These are phyloP conservation scores for Fusarium poae DNA, from an alignment of 2,329 filamentous ascomycete species.

Conservation along the genomic window DNA sequence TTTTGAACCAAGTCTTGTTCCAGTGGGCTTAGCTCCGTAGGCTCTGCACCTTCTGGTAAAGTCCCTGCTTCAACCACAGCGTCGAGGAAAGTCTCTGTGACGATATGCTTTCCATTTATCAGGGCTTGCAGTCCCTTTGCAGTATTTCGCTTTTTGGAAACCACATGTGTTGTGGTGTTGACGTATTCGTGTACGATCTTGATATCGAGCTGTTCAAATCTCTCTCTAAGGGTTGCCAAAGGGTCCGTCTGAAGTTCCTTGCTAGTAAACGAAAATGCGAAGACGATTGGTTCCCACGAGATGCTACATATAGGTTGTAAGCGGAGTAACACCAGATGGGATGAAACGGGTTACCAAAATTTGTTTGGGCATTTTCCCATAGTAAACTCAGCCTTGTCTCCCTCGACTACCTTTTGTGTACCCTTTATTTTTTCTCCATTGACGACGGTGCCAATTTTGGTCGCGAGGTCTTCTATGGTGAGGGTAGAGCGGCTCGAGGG, in stretches of 20 bases:
- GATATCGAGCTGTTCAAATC: conserved; percentile 87
- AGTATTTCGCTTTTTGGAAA: conserved; percentile 90
- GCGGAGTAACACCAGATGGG: neutral
- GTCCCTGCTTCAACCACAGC: conserved; percentile 74
- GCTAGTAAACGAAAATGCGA: conserved; percentile 82
- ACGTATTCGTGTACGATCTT: conserved; percentile 83
- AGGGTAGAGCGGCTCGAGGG: conserved; percentile 76
- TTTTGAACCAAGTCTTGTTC: conserved; percentile 82
- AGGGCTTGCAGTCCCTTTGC: conserved; percentile 88
- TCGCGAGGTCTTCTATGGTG: conserved; percentile 81
- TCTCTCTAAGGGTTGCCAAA: conserved; percentile 70
- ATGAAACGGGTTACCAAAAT: conserved; percentile 63
- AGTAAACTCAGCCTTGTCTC: conserved; percentile 70
- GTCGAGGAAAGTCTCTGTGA: conserved; percentile 79
- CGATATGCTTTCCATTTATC: conserved; percentile 83
- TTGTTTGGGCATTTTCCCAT: conserved; percentile 77
- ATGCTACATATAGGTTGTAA: conserved; percentile 65
- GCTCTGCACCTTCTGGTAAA: conserved; percentile 60
- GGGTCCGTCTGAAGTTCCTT: conserved; percentile 77
- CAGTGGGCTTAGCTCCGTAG: conserved; percentile 67
- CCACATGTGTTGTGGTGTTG: conserved; percentile 83
- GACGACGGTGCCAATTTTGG: conserved; percentile 85
- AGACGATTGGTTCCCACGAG: conserved; percentile 82
- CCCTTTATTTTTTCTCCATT: conserved; percentile 79
- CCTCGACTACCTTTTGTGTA: conserved; percentile 66